Evolutionary conservation across 805 yeast genomes (phyloP).

Genomic region (Metschnikowia continentalis): DNA sequence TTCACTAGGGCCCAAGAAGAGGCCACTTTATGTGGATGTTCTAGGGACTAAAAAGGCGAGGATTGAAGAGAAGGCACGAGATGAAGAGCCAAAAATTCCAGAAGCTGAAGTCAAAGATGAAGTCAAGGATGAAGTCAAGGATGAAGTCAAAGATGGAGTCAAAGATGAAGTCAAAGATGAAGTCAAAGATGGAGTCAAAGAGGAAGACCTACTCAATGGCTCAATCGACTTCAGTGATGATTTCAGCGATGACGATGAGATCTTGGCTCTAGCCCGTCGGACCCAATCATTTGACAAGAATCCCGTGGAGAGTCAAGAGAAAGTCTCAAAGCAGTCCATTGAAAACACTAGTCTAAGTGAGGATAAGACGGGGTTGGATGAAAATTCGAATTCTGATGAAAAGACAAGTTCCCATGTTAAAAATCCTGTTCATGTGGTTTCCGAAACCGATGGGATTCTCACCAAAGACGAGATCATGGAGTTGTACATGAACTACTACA

Average conservation of each 20-base stretch:
- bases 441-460: conserved; percentile 37
- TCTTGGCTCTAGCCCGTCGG: conserved; percentile 12
- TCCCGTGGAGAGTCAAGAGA: background rate
- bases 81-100: background rate
- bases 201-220: background rate
- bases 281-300: conserved; percentile 14
- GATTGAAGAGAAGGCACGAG: background rate
- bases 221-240: conserved; percentile 2
- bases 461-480: conserved; percentile 34
- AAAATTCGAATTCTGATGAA: too few species aligned
- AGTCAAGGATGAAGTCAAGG: background rate
- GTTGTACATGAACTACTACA: conserved; percentile 38
- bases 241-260: conserved; percentile 18
- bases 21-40: background rate
- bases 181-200: background rate
- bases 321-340: background rate
- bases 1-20: background rate
- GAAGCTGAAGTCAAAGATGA: background rate
- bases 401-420: background rate
- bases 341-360: too few species aligned
- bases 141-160: background rate
- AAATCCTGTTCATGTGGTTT: background rate
- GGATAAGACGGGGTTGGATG: too few species aligned
- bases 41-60: background rate
- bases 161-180: background rate